Conservation (phyloP, 257 asterid species). For the Osmanthus fragrans region DNA sequence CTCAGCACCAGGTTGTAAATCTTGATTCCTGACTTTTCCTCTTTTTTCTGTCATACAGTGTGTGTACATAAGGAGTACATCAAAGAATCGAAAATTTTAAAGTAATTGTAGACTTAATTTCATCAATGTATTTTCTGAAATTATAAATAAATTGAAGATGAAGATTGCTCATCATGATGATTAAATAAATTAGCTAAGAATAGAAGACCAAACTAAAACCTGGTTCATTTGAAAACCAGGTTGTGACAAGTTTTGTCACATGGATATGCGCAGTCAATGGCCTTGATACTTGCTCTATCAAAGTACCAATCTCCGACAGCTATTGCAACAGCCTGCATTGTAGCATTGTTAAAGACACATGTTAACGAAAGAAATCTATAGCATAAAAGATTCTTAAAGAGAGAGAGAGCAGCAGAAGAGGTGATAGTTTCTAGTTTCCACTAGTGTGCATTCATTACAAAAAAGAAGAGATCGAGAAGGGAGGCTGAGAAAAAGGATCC, state of each 20-base stretch:
- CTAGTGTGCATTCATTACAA: neutral
- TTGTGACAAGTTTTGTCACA: slow-evolving; percentile 58
- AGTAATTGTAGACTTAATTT: slow-evolving; percentile 16
- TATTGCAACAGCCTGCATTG: slow-evolving; percentile 49
- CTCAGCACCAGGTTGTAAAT: neutral
- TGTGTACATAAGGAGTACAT: slow-evolving; percentile 4
- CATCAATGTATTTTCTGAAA: slow-evolving; percentile 24
- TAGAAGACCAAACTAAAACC: neutral
- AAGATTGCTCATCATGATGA: slow-evolving; percentile 12
- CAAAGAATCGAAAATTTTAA: neutral
- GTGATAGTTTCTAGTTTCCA: neutral
- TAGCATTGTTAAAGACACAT: neutral
- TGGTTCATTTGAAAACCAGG: slow-evolving; percentile 35
- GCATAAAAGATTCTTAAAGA: neutral
- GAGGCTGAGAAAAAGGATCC: neutral
- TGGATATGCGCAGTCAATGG: slow-evolving; percentile 57
- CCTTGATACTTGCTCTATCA: slow-evolving; percentile 42
- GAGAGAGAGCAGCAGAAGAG: neutral
- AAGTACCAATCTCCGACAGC: slow-evolving; percentile 68
- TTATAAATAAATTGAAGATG: slow-evolving; percentile 12
- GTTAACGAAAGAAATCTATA: neutral
- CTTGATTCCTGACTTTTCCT: neutral
- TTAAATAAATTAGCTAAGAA: slow-evolving; percentile 19
- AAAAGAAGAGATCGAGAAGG: neutral
- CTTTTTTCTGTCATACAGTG: neutral